These are phyloP conservation scores for Entomophthora muscae DNA, from an alignment of 371 early-diverging fungal genomes.

Conservation along the genomic window DNA sequence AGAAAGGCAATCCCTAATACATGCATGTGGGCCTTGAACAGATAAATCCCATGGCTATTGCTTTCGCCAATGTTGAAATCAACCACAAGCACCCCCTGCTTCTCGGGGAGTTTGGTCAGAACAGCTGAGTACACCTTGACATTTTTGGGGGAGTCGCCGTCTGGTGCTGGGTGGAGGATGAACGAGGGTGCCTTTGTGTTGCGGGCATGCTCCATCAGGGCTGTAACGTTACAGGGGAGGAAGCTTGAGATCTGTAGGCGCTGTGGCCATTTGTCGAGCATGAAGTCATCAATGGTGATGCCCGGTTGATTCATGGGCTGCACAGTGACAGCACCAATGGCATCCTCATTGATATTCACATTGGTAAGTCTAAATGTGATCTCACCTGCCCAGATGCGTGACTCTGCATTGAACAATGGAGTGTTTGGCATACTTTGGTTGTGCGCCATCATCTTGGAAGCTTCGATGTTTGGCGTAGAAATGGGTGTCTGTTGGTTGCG, in stretches of 20 bases:
- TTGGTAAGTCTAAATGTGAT: neutral
- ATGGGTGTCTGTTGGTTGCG: neutral
- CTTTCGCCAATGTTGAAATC: neutral
- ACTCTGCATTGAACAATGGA: neutral
- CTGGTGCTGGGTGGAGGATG: neutral
- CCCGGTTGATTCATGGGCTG: neutral
- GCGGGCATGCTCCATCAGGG: neutral
- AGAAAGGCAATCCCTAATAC: neutral
- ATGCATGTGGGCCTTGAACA: neutral
- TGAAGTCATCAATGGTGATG: neutral
- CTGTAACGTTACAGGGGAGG: neutral
- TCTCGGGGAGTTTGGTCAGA: neutral
- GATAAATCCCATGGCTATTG: neutral
- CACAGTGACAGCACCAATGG: neutral
- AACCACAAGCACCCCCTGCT: neutral
- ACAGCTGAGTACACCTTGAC: neutral
- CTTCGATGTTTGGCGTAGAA: neutral
- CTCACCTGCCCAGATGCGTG: neutral
- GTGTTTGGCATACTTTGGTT: no score
- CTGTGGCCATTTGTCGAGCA: neutral
- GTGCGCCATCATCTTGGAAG: neutral
- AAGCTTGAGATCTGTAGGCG: neutral
- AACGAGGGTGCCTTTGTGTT: neutral
- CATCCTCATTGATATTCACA: neutral
- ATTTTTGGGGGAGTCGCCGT: neutral